Evolutionary conservation across 1,139 yeast genomes (phyloP), one percentile per base, ranked within the genome.

Genomic region (Pichia sp.): DNA sequence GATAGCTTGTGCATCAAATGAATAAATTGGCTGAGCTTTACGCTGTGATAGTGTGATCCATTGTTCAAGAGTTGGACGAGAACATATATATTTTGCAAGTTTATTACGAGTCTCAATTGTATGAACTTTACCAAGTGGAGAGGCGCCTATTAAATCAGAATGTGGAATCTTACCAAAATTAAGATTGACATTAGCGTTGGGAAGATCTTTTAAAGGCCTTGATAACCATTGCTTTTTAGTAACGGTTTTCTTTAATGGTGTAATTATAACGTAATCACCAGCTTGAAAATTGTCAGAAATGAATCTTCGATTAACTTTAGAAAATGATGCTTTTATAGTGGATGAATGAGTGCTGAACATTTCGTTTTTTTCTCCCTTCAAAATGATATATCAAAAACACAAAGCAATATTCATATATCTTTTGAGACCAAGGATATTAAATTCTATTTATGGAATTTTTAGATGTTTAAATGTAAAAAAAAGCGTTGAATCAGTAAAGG

Each of bases 11-110:
- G 78, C 76, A 53, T 73, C 78, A 34, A 65, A 57, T 5, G 76
- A 65, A 48, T 73, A 73, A 9, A 73, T 72, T 1, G 78, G 78
- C 49, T 71, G 75, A 0, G 76, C 78, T 33, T 63, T 68, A 39
- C 78, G 60, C 31, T 56, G 55, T 9, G 67, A 55, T 32, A 69
- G 48, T 26, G 61, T 63, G 34, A 72, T 58, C 51, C 68, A 73
- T 47, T 73, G 75, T 39, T 72, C 77, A 26, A 71, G 54, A 0
- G 72, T 64, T 3, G 75, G 73, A 11, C 58, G 58, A 0, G 68
- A 60, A 8, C 65, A 58, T 10, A 68, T 60, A 48, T 62, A 68
- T 28, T 54, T 47, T 6, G 53, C 51, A 6, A 49, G 40, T 40
- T 42, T 38, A 30, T 49, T 39, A 35, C 48, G 41, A 20, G 61